These are phyloP conservation scores for Globisporangium ultimum DNA, from an alignment of 352 stramenopile genomes.

Conservation along the genomic window DNA sequence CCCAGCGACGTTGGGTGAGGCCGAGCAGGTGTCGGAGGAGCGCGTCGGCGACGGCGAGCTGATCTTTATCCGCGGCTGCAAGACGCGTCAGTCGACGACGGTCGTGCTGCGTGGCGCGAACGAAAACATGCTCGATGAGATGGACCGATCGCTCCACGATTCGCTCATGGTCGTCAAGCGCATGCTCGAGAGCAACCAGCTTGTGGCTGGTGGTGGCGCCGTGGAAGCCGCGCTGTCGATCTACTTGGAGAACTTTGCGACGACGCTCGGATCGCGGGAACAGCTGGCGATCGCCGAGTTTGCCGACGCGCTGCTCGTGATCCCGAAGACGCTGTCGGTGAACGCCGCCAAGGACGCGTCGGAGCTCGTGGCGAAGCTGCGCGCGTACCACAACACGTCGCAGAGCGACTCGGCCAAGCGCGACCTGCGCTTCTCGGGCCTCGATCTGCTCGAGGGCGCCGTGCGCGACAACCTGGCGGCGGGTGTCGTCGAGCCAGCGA, in stretches of 20 bases:
- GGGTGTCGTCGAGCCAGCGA: conserved; percentile 98
- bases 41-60: conserved; percentile 98
- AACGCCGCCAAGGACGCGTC: conserved; percentile 99
- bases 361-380: conserved; percentile 97
- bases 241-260: conserved; percentile 98
- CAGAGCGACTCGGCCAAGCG: conserved; percentile 82
- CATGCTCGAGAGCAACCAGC: conserved; percentile 99
- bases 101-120: conserved; percentile 99
- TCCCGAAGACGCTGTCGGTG: conserved; percentile 97
- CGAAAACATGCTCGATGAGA: conserved; percentile 99
- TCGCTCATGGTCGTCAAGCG: conserved; percentile 99
- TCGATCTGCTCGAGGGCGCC: conserved; percentile 95
- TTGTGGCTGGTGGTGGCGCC: conserved; percentile 97
- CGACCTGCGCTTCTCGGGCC: conserved; percentile 87
- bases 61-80: conserved; percentile 98
- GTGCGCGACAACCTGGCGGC: conserved; percentile 96
- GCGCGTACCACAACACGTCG: conserved; percentile 95
- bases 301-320: conserved; percentile 76
- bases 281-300: conserved; percentile 99
- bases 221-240: conserved; percentile 98
- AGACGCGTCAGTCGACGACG: conserved; percentile 92
- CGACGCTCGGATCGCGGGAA: conserved; percentile 94
- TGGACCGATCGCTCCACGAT: conserved; percentile 99
- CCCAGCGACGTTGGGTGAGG: conserved; percentile 88
- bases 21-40: conserved; percentile 93